Evolutionary conservation across 768 basidiomycete genomes (phyloP), one percentile per base, ranked within the genome.

Genomic region (Boletellus ananas): DNA sequence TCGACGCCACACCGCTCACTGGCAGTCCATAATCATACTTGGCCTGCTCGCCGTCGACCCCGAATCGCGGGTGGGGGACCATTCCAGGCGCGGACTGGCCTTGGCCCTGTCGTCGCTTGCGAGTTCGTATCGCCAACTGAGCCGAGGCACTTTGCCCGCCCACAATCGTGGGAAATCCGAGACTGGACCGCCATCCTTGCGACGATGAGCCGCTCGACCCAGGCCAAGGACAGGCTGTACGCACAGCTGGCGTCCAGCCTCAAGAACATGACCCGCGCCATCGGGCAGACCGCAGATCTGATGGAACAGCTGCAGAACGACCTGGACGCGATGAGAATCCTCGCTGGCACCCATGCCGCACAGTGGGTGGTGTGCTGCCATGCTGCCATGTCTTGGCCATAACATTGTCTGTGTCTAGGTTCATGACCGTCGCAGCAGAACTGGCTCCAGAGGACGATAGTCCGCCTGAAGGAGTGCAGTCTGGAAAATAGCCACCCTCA

Each of bases 141-240:
- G 23, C 23, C 23, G 23, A 23, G 23, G 23, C 5, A 23, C 23
- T 23, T 5, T 23, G 31, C 17, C 6, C 29, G 14, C 34, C 23
- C 36, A 34, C 5, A 36, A 29, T 31, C 58, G 58, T 59, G 59
- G 43, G 58, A 61, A 60, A 9, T n/a, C 25, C 11, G 0, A 25
- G 4, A 2, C 27, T 3, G 23, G 23, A 10, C 27, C 2, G 4
- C 27, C 27, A 7, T 10, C 27, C 27, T 25, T 20, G 33, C 54
- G 14, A 51, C 50, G 35, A 63, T 59, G 55, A 63, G 51, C 21
- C 57, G 61, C n/a, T 42, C 60, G 4, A 84, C 84, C 0, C 85
- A 86, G 55, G 80, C 85, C 33, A 94, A 93, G 69, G 84, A 90
- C 58, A 71, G 88, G 48, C 81, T 92, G 20, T 93, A 93, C 60